Base-by-base conservation (phyloP, 139 green algal genomes). In the Nannochloris sp. region DNA sequence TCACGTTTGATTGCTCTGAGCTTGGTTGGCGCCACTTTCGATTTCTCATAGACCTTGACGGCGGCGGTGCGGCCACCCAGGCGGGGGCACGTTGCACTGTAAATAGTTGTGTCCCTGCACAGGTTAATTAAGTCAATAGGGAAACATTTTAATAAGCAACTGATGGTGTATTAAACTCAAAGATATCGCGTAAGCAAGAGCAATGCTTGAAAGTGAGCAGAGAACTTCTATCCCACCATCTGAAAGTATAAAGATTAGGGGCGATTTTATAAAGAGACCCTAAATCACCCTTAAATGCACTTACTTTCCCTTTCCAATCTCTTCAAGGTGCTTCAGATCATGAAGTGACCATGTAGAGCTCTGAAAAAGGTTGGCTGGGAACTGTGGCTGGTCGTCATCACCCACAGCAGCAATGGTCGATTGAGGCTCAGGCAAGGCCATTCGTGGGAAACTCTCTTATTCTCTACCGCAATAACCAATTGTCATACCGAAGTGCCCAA, bases 241-340 rank as follows among this genome's bases (percentile, higher is more conserved):
- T 71, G 64, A 27, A 29, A n/a, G 37, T 30, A n/a, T n/a, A n/a
- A n/a, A n/a, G n/a, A n/a, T n/a, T n/a, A n/a, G n/a, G n/a, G n/a
- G n/a, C n/a, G n/a, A n/a, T n/a, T n/a, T n/a, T n/a, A n/a, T n/a
- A n/a, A n/a, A n/a, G n/a, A n/a, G n/a, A n/a, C n/a, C n/a, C 15
- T 24, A 37, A 48, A 32, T 4, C 36, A 14, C 47, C 38, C 4
- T 33, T 48, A 46, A 4, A 31, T 27, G 13, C 24, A 71, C 71
- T 68, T 48, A 80, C 75, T 86, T 86, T 32, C 79, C 79, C 59
- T 82, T 82, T 6, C 79, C 79, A 46, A 86, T 83, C 33, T 81
- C 62, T 24, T 54, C 57, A n/a, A 78, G 61, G 24, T 74, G 24
- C 1, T 53, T 60, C 38, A 85, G 83, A 53, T 83, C 72, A 8